Evolutionary conservation across 2,329 filamentous ascomycete genomes (phyloP), one percentile per base, ranked within the genome.

Genomic region (Cryphonectria carpinicola): DNA sequence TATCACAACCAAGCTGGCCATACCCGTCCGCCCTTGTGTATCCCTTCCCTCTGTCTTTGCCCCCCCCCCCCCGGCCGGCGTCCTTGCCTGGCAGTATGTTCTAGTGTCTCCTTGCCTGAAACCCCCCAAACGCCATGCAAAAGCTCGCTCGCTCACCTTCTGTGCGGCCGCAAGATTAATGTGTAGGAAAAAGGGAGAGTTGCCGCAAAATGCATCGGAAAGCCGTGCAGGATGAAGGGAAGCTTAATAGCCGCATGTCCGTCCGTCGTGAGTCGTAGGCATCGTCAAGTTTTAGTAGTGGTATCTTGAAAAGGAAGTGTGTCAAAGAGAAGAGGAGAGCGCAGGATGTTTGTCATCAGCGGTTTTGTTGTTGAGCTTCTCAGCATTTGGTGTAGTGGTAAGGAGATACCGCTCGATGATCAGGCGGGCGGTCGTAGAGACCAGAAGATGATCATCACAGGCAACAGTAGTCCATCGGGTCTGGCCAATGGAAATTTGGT

Each of bases 231-330:
- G 32, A 43, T 54, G 58, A 39, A 52, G 28, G 61, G 56, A 68
- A 62, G 52, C 28, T 54, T 52, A 67, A 61, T 46, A 69, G 64
- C 58, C 71, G 63, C 69, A 63, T 65, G 56, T 49, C 58, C 58
- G 49, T 67, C 66, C 61, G 37, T 72, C 69, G 35, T 71, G 58
- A 69, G 58, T 68, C 66, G 66, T 72, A 63, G 46, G 54, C n/a
- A 64, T 68, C 66, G 66, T 63, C 32, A 68, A 64, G 69, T 68
- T 49, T 49, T 64, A 66, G 43, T 64, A 66, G 43, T 72, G 69
- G 71, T 72, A 72, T 72, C 71, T 66, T 62, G 52, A 58, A 52
- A 69, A 66, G 46, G 46, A 49, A 49, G 22, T n/a, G 69, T 72
- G 68, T 72, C 63, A 66, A 60, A 65, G 60, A 52, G 32, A 66